These are phyloP conservation scores for Trypanosoma vivax DNA, from an alignment of 208 protist genomes.

Conservation along the genomic window DNA sequence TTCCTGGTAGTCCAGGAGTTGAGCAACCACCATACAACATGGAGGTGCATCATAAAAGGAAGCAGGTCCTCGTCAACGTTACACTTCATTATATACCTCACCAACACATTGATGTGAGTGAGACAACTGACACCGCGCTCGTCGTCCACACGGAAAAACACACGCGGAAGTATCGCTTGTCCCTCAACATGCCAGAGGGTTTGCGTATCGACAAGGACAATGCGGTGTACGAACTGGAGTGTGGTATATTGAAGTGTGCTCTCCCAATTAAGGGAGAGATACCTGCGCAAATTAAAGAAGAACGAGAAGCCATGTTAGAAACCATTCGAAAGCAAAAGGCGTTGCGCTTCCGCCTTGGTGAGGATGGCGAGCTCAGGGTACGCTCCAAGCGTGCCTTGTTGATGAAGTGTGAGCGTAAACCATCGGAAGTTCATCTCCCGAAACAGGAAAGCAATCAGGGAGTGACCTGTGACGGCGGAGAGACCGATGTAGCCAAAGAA, in stretches of 20 bases:
- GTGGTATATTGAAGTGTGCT: constrained; percentile 54
- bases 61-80: constrained; percentile 67
- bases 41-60: constrained; percentile 81
- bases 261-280: constrained; percentile 67
- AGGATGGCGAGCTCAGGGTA: constrained; percentile 73
- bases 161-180: constrained; percentile 81
- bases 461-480: constrained; percentile 15
- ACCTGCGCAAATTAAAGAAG: constrained; percentile 30
- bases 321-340: constrained; percentile 50
- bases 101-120: constrained; percentile 60
- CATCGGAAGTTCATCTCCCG: not conserved
- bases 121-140: constrained; percentile 40
- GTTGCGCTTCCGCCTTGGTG: constrained; percentile 63
- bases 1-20: constrained; percentile 1
- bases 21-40: constrained; percentile 48
- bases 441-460: constrained; percentile 10
- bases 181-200: constrained; percentile 60
- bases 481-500: constrained; percentile 7
- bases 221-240: constrained; percentile 43
- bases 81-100: constrained; percentile 73
- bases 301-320: constrained; percentile 45
- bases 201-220: constrained; percentile 40
- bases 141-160: constrained; percentile 70
- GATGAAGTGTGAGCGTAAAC: constrained; percentile 15
- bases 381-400: constrained; percentile 67